Base-by-base conservation (phyloP, 2,329 filamentous ascomycete genomes). In the Thelonectria blattea region DNA sequence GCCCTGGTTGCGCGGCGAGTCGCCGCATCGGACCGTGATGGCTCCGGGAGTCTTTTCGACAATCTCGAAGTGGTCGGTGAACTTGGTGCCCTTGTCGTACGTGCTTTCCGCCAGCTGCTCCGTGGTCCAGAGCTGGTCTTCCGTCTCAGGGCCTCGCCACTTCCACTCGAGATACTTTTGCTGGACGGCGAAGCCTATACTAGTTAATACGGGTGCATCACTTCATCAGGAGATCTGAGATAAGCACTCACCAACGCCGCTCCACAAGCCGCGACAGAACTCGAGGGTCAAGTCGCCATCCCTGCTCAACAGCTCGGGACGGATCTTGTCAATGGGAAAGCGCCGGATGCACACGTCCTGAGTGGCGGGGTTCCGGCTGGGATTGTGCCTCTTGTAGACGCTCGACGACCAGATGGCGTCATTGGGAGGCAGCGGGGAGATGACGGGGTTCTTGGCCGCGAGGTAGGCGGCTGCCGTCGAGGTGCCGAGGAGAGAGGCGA, bases 21-120 rank as follows among this genome's bases (percentile, higher is more conserved):
- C 89, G 15, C 89, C 89, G 65, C 85, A 89, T 20, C 89, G 85
- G 20, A 91, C 81, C 1, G 86, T 80, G 60, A 91, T 88, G 11
- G 81, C 78, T 7, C 80, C 81, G 0, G 83, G 77, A 0, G 84
- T 87, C 75, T 88, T 88, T 54, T 87, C 84, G 1, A 91, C 77
- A 0, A 91, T 88, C 72, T 91, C 87, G 70, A 91, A 91, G 73
- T 91, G 89, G 71, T 91, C 88, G 3, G 86, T 89, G 58, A 91
- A 83, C 42, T 80, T 71, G 1, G 88, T 89, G 34, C 88, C 88
- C 41, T 82, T 79, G 18, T 87, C 82, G 71, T 91, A 91, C 10
- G 66, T 79, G 58, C 80, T 85, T n/a, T 75, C 67, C 6, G 79
- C 72, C 2, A 91, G 81, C 52, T 88, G 80, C 11, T 81, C 74